Conservation (phyloP, 2,329 filamentous ascomycete genomes). For the Ophiosphaerella korrae region DNA sequence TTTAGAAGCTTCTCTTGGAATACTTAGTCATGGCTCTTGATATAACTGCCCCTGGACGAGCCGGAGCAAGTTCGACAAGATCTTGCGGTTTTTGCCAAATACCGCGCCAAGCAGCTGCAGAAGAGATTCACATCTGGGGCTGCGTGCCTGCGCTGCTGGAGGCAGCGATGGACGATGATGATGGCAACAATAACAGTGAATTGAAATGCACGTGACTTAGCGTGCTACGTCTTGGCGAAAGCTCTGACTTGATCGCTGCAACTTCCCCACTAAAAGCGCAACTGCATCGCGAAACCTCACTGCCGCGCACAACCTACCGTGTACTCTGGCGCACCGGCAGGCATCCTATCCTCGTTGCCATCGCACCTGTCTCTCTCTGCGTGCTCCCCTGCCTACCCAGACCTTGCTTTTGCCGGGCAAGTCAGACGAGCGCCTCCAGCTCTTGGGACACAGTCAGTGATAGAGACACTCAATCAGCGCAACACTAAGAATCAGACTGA, state of each 20-base stretch:
- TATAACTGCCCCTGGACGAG: no score
- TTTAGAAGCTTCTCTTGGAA: no score
- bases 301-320: conserved; percentile 13
- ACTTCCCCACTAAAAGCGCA: conserved; percentile 5
- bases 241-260: conserved; percentile 1
- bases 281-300: conserved; percentile 10
- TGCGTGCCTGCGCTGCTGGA: not conserved
- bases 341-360: conserved; percentile 6
- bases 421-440: conserved; percentile 27
- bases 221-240: not conserved
- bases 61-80: no score
- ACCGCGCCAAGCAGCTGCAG: no score
- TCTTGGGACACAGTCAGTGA: conserved; percentile 45
- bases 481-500: conserved; percentile 39
- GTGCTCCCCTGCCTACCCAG: conserved; percentile 30
- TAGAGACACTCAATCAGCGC: conserved; percentile 36
- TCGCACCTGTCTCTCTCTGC: conserved; percentile 34
- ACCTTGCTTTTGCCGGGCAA: conserved; percentile 25
- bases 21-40: no score
- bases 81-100: no score
- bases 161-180: not conserved
- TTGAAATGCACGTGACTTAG: not conserved
- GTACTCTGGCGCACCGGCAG: not conserved
- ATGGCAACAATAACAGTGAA: not conserved
- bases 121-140: no score